Evolutionary conservation across 2,329 filamentous ascomycete genomes (phyloP), one percentile per base, ranked within the genome.

Genomic region (Fusarium sambucinum): DNA sequence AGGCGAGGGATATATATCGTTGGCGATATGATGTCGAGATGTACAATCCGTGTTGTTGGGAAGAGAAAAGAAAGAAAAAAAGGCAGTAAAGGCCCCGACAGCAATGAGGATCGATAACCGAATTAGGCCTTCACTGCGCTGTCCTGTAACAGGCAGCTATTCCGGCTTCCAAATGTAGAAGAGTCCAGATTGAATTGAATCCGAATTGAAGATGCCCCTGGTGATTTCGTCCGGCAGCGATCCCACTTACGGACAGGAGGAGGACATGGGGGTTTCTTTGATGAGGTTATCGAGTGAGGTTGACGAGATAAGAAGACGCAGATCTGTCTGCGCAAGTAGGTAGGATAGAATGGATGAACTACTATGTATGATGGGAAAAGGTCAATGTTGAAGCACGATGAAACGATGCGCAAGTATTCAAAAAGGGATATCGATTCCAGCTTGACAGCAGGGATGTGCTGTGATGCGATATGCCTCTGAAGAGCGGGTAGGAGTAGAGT

Each of bases 231-330:
- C 70, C 71, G 71, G 71, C 57, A 59, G 66, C 68, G 71, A 74
- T 70, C 66, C 71, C 71, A 67, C 67, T 74, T 74, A 70, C 45
- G 70, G 71, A 55, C 62, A 62, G 54, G 42, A 65, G 42, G 55
- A 56, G 25, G 69, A 55, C 63, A 64, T 58, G 68, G 70, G 70
- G 67, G 47, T 16, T 35, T 27, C 23, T 55, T 46, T 29, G 38
- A 59, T 54, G 45, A 35, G 13, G 52, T 41, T 57, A 51, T 55
- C 57, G 51, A 56, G 21, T 25, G 40, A 25, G 25, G 40, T 47
- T 66, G 59, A 27, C 32, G 25, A 53, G 38, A 60, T 35, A 53
- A 37, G 29, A 50, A 33, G 32, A 45, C 11, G 33, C 32, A 55
- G 56, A 32, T 48, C 23, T 46, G 12, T 37, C 27, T 29, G 51